phyloP scores from a whole-genome alignment of 345 rosid genomes.

The Rhodamnia argentea region DNA sequence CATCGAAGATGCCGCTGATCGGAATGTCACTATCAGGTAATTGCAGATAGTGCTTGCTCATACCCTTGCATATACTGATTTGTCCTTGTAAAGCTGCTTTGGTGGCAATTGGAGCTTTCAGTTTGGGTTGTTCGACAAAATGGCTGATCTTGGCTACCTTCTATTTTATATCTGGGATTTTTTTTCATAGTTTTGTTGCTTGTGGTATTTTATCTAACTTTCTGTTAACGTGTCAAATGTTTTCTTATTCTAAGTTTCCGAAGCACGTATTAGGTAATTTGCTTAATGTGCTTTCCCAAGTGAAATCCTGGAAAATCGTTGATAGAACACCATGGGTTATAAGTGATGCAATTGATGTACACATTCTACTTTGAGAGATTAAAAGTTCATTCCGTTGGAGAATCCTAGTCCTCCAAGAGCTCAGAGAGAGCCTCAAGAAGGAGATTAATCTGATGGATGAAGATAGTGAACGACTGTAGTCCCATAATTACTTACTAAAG shows the following conservation, averaged over 20 bases:
- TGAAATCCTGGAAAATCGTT: background rate
- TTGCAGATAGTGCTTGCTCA: background rate
- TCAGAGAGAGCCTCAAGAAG: background rate
- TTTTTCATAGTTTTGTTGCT: background rate
- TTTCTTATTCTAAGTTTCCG: background rate
- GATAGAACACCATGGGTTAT: fast-evolving
- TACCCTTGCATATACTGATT: background rate
- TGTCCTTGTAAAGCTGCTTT: background rate
- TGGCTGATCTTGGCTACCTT: background rate
- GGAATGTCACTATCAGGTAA: slow-evolving; percentile 64
- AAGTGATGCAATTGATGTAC: background rate
- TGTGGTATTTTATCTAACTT: fast-evolving
- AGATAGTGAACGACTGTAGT: fast-evolving
- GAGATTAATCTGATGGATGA: background rate
- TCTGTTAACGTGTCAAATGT: background rate
- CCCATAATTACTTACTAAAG: background rate
- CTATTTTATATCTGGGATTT: fast-evolving
- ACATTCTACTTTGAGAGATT: fast-evolving
- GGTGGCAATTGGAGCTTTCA: fast-evolving
- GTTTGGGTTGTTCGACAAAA: background rate
- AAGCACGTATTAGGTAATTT: background rate
- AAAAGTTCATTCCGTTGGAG: fast-evolving
- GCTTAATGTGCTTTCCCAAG: background rate
- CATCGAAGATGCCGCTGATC: slow-evolving; percentile 51
- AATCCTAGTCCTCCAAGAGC: fast-evolving